Evolutionary conservation across 768 basidiomycete genomes (phyloP).

Genomic region (Podaxis sp.): DNA sequence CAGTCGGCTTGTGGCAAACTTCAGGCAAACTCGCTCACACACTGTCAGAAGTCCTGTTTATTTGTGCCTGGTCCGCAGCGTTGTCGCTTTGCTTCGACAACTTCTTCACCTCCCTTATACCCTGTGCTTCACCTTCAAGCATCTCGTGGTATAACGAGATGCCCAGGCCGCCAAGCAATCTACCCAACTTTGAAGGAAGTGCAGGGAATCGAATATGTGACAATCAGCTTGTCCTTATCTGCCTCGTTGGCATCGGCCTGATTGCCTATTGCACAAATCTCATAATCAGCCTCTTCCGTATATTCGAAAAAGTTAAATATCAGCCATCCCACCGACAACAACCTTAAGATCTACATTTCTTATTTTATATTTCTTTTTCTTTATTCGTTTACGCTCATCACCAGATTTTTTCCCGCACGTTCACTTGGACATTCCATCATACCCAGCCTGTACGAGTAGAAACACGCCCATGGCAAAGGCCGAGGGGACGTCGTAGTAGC

Average conservation of each 20-base stretch:
- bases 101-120: constrained; percentile 83
- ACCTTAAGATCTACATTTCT: not conserved
- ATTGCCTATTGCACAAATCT: constrained; percentile 83
- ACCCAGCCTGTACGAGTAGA: constrained; percentile 7
- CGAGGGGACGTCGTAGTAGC: not conserved
- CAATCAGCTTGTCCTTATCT: constrained; percentile 74
- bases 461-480: not conserved
- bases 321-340: constrained; percentile 36
- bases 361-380: not conserved
- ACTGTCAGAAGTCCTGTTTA: constrained; percentile 84
- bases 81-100: constrained; percentile 90
- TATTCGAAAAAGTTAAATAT: constrained; percentile 89
- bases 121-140: constrained; percentile 61
- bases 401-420: not conserved
- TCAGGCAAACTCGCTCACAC: constrained; percentile 86
- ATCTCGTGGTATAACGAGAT: constrained; percentile 77
- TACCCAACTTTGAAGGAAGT: constrained; percentile 42
- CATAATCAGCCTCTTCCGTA: constrained; percentile 80
- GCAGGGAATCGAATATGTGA: constrained; percentile 67
- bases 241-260: constrained; percentile 74
- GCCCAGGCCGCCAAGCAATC: constrained; percentile 46
- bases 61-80: constrained; percentile 92
- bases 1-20: constrained; percentile 89
- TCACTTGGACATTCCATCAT: not conserved
- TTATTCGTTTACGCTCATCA: not conserved